Conservation (phyloP, 1,284 basidiomycete species). For the Sporisorium sorghi region DNA sequence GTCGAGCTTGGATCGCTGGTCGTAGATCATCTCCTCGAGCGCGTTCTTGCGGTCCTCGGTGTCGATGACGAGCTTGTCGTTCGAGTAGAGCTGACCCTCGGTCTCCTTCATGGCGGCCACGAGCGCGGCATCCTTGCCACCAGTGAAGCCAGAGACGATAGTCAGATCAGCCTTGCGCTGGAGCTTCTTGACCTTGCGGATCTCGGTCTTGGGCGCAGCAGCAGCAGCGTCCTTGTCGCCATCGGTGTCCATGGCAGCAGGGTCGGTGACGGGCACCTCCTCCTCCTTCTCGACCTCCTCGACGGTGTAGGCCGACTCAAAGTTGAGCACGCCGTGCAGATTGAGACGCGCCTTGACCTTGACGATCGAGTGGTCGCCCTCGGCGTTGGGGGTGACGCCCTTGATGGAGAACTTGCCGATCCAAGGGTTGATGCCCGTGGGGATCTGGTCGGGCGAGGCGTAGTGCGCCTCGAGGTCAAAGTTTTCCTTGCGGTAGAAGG, state of each 20-base stretch:
- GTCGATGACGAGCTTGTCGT: constrained; percentile 69
- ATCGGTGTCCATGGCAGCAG: constrained; percentile 60
- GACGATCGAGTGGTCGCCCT: constrained; percentile 69
- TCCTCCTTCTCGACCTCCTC: constrained; percentile 69
- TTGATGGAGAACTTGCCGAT: constrained; percentile 67
- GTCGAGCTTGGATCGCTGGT: constrained; percentile 67
- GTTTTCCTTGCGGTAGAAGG: constrained; percentile 69
- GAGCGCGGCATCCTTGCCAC: constrained; percentile 55
- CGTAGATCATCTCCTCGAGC: constrained; percentile 69
- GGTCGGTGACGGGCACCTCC: constrained; percentile 64
- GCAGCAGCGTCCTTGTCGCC: constrained; percentile 48
- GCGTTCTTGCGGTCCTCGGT: constrained; percentile 69
- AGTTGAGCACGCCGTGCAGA: constrained; percentile 67
- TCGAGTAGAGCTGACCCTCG: constrained; percentile 66
- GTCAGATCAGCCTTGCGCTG: constrained; percentile 67
- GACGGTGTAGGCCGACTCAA: constrained; percentile 68
- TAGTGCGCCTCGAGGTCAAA: constrained; percentile 67
- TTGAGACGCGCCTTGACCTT: constrained; percentile 69
- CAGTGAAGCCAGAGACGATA: constrained; percentile 59
- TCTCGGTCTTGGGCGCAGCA: constrained; percentile 65
- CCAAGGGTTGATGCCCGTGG: constrained; percentile 65
- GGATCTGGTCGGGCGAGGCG: constrained; percentile 58
- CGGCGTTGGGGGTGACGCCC: constrained; percentile 65
- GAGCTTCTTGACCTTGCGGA: constrained; percentile 68
- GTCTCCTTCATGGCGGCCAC: constrained; percentile 63